Percentiles rank a stretch among this genome's conserved stretches.
Conservation (phyloP, 352 stramenopile species). For the Phytophthora lateralis region DNA sequence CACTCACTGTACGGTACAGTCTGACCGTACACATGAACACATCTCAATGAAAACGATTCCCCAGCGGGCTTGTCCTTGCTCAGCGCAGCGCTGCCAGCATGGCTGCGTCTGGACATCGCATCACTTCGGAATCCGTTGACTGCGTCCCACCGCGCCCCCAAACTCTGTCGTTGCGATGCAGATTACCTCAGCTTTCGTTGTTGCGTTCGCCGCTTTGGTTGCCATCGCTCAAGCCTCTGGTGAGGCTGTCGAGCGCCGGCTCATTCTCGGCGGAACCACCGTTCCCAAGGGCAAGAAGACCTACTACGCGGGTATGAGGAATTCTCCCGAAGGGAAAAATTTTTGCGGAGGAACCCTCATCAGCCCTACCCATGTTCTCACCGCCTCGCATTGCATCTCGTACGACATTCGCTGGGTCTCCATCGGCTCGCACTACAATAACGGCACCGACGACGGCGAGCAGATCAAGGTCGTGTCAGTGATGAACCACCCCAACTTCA, state of each 20-base stretch:
- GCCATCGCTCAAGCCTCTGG: background rate
- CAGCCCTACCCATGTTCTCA: constrained; percentile 44
- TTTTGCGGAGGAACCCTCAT: constrained; percentile 52
- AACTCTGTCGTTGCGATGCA: constrained; percentile 24
- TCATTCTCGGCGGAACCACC: constrained; percentile 56
- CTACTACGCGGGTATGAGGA: constrained; percentile 42
- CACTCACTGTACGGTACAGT: too few species aligned
- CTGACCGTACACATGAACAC: background rate
- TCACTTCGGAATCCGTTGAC: constrained; percentile 29
- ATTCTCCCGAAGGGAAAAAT: constrained; percentile 32
- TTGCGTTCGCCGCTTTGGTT: constrained; percentile 18
- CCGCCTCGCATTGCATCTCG: constrained; percentile 49
- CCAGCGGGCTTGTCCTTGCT: constrained; percentile 29
- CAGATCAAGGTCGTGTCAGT: constrained; percentile 52
- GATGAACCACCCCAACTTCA: constrained; percentile 58
- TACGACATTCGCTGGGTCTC: constrained; percentile 50
- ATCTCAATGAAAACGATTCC: constrained; percentile 30
- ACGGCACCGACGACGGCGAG: constrained; percentile 47
- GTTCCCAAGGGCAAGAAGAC: constrained; percentile 46
- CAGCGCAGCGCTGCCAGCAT: constrained; percentile 1
- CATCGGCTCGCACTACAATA: constrained; percentile 63
- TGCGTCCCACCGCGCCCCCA: constrained; percentile 1
- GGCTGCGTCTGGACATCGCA: constrained; percentile 5
- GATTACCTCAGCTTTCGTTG: constrained; percentile 21
- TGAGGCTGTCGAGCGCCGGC: constrained; percentile 24